These are phyloP conservation scores for Candida patagonica DNA, from an alignment of 805 yeast genomes.

Conservation along the genomic window DNA sequence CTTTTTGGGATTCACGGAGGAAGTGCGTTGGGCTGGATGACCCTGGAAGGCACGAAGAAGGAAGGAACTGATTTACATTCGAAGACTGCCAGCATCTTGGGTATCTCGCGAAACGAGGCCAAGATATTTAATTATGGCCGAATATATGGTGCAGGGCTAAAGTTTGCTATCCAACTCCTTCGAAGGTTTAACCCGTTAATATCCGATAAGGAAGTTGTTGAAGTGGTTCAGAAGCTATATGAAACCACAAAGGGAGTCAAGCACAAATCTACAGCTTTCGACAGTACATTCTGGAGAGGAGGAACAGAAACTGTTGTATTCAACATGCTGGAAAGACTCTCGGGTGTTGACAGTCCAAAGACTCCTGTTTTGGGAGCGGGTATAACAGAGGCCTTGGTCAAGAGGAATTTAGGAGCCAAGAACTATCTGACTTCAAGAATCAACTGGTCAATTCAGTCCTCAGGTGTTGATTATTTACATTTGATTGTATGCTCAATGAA, in stretches of 20 bases:
- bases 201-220: conserved; percentile 54
- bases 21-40: conserved; percentile 98
- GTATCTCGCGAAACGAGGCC: conserved; percentile 85
- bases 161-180: conserved; percentile 75
- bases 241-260: conserved; percentile 71
- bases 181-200: conserved; percentile 73
- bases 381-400: conserved; percentile 73
- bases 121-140: conserved; percentile 94
- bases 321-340: conserved; percentile 79
- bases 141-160: conserved; percentile 94
- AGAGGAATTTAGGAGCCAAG: conserved; percentile 51
- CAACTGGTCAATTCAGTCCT: conserved; percentile 97
- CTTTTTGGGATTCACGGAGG: conserved; percentile 86
- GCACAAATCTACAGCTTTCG: conserved; percentile 24
- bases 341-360: conserved; percentile 66
- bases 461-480: conserved; percentile 95
- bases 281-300: conserved; percentile 42
- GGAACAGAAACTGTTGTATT: conserved; percentile 92
- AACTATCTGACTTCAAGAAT: conserved; percentile 77
- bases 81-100: conserved; percentile 81
- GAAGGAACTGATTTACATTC: conserved; percentile 94
- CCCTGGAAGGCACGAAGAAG: conserved; percentile 85
- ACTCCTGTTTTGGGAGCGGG: conserved; percentile 94
- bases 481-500: conserved; percentile 79
- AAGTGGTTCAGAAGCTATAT: conserved; percentile 60